Evolutionary conservation across 352 stramenopile species (phyloP), one percentile per base, ranked within the genome.

Genomic region (Blastocystis sp.): DNA sequence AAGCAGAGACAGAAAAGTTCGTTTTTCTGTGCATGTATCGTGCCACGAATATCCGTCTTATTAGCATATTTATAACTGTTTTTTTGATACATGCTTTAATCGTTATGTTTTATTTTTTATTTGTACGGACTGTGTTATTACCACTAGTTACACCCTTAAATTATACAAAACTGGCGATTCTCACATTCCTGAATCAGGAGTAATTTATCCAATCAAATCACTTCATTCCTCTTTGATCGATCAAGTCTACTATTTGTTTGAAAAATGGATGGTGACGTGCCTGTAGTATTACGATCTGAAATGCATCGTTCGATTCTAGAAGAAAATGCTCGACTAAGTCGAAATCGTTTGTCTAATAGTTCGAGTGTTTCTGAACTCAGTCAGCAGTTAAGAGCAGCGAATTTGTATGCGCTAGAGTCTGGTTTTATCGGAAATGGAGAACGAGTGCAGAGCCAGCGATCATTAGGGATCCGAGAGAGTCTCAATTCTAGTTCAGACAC

Each of bases 31-130:
- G 13, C 54, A 81, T 64, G 70, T 81, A 13, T 11, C 34, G 3
- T 81, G 70, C 30, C 70, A 81, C 50, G 70, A 81, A 34, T 81
- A 81, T 41, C 70, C 70, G 45, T 81, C 70, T 7, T 64, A 81
- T 62, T 81, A 62, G 18, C 20, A 1, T 45, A 39, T 13, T 34
- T 73, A 37, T 73, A 34, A 1, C 30, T 34, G 30, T 34, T 34
- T 34, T 34, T 34, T 34, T 34, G 30, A 34, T 34, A 34, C 30
- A 34, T 34, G 30, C 30, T 34, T 34, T 34, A 34, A 34, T 34
- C 30, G 30, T 34, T 34, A 34, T 34, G 30, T 34, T 34, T 34
- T 34, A 1, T 34, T 34, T 1, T 34, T 34, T 34, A 34, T 34
- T 34, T 34, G 30, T 34, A 34, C 1, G 1, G 30, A 34, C 30